A percentile compares a stretch with the other conserved stretches of the same genome.
Evolutionary conservation across 2,329 filamentous ascomycete genomes (phyloP).

Genomic region (Periconia sp.): DNA sequence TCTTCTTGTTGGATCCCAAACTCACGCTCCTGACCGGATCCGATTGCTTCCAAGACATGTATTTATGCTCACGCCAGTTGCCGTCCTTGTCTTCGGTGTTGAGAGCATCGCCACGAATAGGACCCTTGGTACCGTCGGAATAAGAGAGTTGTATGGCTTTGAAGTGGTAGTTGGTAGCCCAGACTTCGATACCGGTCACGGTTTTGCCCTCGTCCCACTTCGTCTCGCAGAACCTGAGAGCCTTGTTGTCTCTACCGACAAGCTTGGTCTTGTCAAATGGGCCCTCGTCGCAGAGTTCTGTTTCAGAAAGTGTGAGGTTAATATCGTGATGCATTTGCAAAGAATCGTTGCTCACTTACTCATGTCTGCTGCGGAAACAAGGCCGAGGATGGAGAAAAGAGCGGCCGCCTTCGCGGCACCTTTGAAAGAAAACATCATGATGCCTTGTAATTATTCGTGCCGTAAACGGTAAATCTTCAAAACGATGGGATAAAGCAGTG

Average conservation of each 20-base stretch:
- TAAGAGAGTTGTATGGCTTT: neutral
- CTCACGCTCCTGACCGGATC: neutral
- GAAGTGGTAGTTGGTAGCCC: neutral
- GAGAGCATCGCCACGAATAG: neutral
- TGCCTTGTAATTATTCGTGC: neutral
- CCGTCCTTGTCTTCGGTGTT: neutral
- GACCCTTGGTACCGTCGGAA: neutral
- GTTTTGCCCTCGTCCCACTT: constrained; percentile 1
- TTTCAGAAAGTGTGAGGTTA: neutral
- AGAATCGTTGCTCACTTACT: neutral
- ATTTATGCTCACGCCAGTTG: neutral
- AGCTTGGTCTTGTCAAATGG: neutral
- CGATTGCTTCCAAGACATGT: neutral
- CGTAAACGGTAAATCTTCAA: neutral
- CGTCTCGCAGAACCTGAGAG: neutral
- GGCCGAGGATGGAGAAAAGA: neutral
- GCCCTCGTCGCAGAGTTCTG: neutral
- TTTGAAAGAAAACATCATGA: neutral
- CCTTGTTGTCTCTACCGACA: neutral
- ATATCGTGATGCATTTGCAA: neutral
- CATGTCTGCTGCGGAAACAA: neutral
- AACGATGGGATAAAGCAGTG: neutral
- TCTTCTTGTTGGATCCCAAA: neutral
- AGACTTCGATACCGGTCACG: neutral
- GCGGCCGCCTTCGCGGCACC: neutral